Conservation (phyloP, 306 rosid species). For the Lithocarpus polystachyus region DNA sequence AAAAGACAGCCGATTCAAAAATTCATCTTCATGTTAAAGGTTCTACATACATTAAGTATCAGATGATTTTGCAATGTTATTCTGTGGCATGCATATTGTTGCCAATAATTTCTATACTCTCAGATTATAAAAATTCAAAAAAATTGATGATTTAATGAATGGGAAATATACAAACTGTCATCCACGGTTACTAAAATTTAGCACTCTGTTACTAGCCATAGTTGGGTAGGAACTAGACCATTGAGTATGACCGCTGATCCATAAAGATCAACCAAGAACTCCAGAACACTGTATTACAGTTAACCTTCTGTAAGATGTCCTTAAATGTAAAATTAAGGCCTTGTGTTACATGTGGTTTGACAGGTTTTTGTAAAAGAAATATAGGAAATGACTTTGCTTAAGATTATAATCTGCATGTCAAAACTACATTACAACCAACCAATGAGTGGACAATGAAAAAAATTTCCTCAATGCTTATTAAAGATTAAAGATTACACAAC, state of each 20-base stretch:
- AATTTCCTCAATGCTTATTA: neutral
- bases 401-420: neutral
- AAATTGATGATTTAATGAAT: too few relatives aligned
- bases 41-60: neutral
- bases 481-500: neutral
- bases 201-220: neutral
- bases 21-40: neutral
- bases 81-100: neutral
- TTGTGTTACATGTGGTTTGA: neutral
- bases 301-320: neutral
- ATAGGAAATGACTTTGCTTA: neutral
- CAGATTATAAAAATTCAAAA: too few relatives aligned
- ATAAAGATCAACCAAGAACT: neutral
- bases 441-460: neutral
- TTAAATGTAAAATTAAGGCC: neutral
- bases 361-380: neutral
- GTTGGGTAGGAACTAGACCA: neutral
- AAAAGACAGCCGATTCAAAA: neutral
- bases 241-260: neutral
- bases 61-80: neutral
- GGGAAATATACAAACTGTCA: neutral
- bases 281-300: neutral
- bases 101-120: neutral
- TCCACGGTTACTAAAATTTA: too few relatives aligned
- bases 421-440: neutral